These are phyloP conservation scores for Rickenella mellea DNA, from an alignment of 768 basidiomycete species.

Conservation along the genomic window DNA sequence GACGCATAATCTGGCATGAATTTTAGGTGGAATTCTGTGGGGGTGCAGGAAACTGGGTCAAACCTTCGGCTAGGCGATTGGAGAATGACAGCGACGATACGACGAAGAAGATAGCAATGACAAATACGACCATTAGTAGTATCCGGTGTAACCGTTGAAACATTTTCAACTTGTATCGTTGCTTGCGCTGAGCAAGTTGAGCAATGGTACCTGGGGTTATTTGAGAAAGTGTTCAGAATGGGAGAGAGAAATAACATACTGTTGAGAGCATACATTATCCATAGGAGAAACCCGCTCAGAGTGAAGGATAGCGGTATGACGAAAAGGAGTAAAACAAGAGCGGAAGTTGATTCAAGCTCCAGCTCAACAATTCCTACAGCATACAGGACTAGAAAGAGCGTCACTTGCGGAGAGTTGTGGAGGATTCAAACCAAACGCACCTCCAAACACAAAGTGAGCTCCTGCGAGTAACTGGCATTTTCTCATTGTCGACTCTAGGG, in stretches of 20 bases:
- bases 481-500: slow-evolving; percentile 76
- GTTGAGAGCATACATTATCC: slow-evolving; percentile 89
- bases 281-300: slow-evolving; percentile 89
- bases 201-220: slow-evolving; percentile 64
- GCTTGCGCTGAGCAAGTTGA: slow-evolving; percentile 79
- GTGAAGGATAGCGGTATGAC: slow-evolving; percentile 93
- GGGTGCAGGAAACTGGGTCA: slow-evolving; percentile 6
- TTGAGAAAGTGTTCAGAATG: not conserved
- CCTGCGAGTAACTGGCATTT: slow-evolving; percentile 73
- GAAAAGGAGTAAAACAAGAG: slow-evolving; percentile 75
- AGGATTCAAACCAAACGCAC: slow-evolving; percentile 36
- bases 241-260: slow-evolving; percentile 32
- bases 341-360: slow-evolving; percentile 83
- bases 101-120: slow-evolving; percentile 85
- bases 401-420: not conserved
- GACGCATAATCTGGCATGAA: slow-evolving; percentile 70
- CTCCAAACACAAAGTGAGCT: slow-evolving; percentile 89
- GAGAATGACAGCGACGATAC: slow-evolving; percentile 89
- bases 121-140: slow-evolving; percentile 69
- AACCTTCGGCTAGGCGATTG: slow-evolving; percentile 84
- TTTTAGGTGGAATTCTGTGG: not conserved
- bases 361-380: slow-evolving; percentile 92
- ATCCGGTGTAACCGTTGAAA: slow-evolving; percentile 82
- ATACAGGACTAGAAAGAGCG: slow-evolving; percentile 64
- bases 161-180: slow-evolving; percentile 80